phyloP scores from a whole-genome alignment of 164 flowering plant species.

The Protea cynaroides region DNA sequence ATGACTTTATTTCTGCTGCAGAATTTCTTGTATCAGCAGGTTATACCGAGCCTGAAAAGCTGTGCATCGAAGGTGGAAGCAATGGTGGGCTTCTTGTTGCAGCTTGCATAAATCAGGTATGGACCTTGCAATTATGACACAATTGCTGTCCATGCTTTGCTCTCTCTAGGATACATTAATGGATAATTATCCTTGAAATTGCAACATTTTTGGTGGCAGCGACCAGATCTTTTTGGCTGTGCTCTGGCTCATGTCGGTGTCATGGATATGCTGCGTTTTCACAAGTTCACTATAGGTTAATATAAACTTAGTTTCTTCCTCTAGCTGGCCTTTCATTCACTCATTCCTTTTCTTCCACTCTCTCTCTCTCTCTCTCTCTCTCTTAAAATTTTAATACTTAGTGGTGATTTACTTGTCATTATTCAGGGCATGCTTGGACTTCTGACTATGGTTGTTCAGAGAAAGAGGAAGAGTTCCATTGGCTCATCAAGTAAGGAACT shows the following conservation, averaged over 20 bases:
- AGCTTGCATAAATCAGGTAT: constrained; percentile 93
- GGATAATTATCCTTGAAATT: not conserved
- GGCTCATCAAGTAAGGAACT: constrained; percentile 76
- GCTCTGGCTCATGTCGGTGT: constrained; percentile 99
- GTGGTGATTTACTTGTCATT: constrained; percentile 11
- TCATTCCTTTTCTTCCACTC: not conserved
- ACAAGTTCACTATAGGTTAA: constrained; percentile 96
- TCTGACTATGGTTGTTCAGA: constrained; percentile 98
- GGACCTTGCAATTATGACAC: not conserved
- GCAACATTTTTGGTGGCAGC: constrained; percentile 37
- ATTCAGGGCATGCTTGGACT: constrained; percentile 97
- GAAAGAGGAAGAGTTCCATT: constrained; percentile 83
- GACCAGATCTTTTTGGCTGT: constrained; percentile 99
- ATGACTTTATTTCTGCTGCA: constrained; percentile 90
- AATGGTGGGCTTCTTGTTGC: constrained; percentile 96
- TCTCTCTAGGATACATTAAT: not conserved
- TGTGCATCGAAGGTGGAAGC: constrained; percentile 99
- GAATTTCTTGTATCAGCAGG: constrained; percentile 87
- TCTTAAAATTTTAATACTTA: not conserved
- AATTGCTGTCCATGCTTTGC: not conserved
- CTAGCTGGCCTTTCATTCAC: not conserved
- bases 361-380: not conserved
- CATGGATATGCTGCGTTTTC: constrained; percentile 99
- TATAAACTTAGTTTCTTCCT: constrained; percentile 2
- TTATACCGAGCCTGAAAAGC: constrained; percentile 70